phyloP scores from a whole-genome alignment of 148 eudicot species.

The Mesembryanthemum crystallinum region DNA sequence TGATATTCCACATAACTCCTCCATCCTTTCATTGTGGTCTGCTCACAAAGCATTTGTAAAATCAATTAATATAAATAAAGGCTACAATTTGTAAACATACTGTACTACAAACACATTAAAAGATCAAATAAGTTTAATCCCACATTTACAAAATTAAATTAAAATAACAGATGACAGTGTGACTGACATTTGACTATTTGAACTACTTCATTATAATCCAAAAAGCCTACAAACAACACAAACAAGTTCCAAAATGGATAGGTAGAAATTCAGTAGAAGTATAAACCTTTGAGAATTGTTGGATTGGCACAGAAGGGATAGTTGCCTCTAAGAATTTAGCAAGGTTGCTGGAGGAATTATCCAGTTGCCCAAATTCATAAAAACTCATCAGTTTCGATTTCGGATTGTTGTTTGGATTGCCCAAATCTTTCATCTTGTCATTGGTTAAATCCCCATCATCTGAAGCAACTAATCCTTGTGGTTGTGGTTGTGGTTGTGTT shows the following conservation, averaged over 20 bases:
- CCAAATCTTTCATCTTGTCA: conserved; percentile 4
- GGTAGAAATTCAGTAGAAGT: conserved; percentile 8
- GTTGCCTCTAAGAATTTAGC: conserved; percentile 17
- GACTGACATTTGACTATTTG: no score
- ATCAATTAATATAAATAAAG: not conserved
- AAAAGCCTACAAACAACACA: no score
- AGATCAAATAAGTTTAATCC: no score
- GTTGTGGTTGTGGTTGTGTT: conserved; percentile 17
- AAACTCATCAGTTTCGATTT: not conserved
- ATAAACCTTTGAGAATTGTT: conserved; percentile 31
- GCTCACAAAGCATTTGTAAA: conserved; percentile 8
- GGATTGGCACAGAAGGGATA: conserved; percentile 29
- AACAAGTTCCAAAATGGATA: no score
- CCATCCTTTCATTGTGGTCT: conserved; percentile 37
- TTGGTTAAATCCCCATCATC: not conserved
- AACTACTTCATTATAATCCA: no score
- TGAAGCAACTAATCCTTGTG: conserved; percentile 21
- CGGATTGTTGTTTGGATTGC: conserved; percentile 9
- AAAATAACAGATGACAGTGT: no score
- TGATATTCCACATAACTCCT: conserved; percentile 35
- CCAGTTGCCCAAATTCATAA: conserved; percentile 1
- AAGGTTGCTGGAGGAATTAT: conserved; percentile 9
- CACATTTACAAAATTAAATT: no score
- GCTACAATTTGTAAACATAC: no score
- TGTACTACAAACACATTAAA: no score